A percentile compares a stretch with the other conserved stretches of the same genome.
These are phyloP conservation scores for Claviceps pusilla DNA, from an alignment of 2,329 filamentous ascomycete species.

Conservation along the genomic window DNA sequence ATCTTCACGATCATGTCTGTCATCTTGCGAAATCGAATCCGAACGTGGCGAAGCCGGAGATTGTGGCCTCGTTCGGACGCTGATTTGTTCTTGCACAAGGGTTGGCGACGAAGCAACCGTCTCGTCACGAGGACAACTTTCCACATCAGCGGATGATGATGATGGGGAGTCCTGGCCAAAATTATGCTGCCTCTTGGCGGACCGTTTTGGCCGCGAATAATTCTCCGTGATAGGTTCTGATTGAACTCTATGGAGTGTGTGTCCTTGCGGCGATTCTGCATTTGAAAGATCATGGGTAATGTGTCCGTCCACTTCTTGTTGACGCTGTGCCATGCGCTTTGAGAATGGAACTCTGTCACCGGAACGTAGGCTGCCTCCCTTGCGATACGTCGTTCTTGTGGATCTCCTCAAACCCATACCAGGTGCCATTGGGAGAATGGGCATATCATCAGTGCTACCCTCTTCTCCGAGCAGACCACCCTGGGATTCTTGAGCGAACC, in stretches of 20 bases:
- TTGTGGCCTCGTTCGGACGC: slow-evolving; percentile 20
- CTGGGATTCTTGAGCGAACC: slow-evolving; percentile 45
- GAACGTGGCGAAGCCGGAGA: slow-evolving; percentile 17
- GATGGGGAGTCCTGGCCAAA: slow-evolving; percentile 29
- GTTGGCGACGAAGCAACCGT: slow-evolving; percentile 9
- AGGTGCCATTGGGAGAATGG: slow-evolving; percentile 66
- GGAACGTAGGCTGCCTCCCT: slow-evolving; percentile 66
- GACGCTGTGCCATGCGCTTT: slow-evolving; percentile 50
- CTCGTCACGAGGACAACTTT: slow-evolving; percentile 20
- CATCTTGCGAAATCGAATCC: slow-evolving; percentile 47
- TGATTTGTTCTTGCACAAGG: slow-evolving; percentile 18
- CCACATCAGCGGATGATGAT: slow-evolving; percentile 35
- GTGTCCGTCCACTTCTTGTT: slow-evolving; percentile 39
- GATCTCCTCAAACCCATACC: slow-evolving; percentile 75
- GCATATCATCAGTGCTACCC: slow-evolving; percentile 52
- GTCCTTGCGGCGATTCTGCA: slow-evolving; percentile 31
- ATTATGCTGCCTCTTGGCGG: slow-evolving; percentile 29
- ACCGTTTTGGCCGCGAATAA: slow-evolving; percentile 42
- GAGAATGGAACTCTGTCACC: slow-evolving; percentile 63
- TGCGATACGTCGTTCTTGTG: slow-evolving; percentile 80
- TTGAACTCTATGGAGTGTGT: slow-evolving; percentile 46
- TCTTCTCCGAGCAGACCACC: slow-evolving; percentile 27
- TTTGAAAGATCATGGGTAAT: slow-evolving; percentile 18
- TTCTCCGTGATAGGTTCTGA: slow-evolving; percentile 54
- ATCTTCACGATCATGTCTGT: slow-evolving; percentile 15